Evolutionary conservation across 768 basidiomycete genomes (phyloP).

Genomic region (Postia placenta): DNA sequence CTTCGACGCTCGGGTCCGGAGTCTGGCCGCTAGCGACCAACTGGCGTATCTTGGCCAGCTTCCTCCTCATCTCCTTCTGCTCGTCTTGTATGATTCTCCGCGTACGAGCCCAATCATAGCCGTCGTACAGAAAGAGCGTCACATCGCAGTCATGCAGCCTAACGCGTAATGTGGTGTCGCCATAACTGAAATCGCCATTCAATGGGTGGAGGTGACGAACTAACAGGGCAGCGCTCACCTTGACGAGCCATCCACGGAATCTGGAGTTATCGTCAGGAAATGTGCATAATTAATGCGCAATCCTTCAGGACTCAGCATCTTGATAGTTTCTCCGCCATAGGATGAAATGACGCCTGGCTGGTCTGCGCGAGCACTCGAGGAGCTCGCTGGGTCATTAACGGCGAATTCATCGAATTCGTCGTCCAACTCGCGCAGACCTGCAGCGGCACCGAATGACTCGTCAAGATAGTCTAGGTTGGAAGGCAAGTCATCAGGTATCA

Average conservation of each 20-base stretch:
- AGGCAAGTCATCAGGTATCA: constrained; percentile 89
- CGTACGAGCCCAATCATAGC: constrained; percentile 90
- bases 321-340: constrained; percentile 81
- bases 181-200: constrained; percentile 25
- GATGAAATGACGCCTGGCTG: constrained; percentile 44
- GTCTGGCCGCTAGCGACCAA: constrained; percentile 86
- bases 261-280: constrained; percentile 60
- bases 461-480: constrained; percentile 86
- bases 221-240: constrained; percentile 34
- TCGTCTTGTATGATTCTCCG: constrained; percentile 84
- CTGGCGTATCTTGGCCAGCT: constrained; percentile 85
- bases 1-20: constrained; percentile 69
- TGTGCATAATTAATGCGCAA: constrained; percentile 71
- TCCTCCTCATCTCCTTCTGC: constrained; percentile 80
- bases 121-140: constrained; percentile 77
- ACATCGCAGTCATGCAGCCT: constrained; percentile 58
- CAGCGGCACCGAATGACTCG: constrained; percentile 71
- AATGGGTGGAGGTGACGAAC: not conserved
- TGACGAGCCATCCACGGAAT: constrained; percentile 36
- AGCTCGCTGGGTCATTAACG: constrained; percentile 8
- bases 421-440: constrained; percentile 63
- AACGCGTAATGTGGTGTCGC: constrained; percentile 45
- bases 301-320: constrained; percentile 58
- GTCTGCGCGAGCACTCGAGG: constrained; percentile 18
- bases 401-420: constrained; percentile 71